Percentiles rank a stretch among this genome's conserved stretches.
These are phyloP conservation scores for Leccinum variicolor DNA, from an alignment of 768 basidiomycete species.

Conservation along the genomic window DNA sequence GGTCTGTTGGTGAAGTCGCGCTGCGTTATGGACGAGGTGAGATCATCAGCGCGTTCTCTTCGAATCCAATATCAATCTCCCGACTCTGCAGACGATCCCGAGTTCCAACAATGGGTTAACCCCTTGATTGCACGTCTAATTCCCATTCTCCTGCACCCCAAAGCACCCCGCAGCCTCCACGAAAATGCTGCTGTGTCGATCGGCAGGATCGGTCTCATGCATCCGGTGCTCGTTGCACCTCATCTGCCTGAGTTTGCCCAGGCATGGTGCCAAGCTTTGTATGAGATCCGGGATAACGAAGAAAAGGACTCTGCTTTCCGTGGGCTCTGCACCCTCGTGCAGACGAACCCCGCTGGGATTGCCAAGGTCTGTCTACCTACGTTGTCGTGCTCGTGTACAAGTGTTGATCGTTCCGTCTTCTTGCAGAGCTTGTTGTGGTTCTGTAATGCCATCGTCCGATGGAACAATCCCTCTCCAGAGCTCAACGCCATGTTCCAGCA, in stretches of 20 bases:
- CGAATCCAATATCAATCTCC: slow-evolving; percentile 2
- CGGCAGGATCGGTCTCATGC: slow-evolving; percentile 92
- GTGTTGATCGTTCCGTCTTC: slow-evolving; percentile 1
- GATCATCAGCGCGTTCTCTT: background rate
- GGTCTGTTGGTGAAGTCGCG: slow-evolving; percentile 99
- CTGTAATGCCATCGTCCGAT: slow-evolving; percentile 95
- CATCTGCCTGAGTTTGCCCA: slow-evolving; percentile 88
- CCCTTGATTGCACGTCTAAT: slow-evolving; percentile 85
- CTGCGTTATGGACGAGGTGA: slow-evolving; percentile 82
- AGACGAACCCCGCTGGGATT: slow-evolving; percentile 91
- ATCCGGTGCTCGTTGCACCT: slow-evolving; percentile 84
- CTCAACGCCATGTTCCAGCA: slow-evolving; percentile 93
- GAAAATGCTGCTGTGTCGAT: slow-evolving; percentile 99
- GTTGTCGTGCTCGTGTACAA: background rate
- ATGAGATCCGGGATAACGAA: slow-evolving; percentile 98
- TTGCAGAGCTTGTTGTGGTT: slow-evolving; percentile 90
- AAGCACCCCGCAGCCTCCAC: slow-evolving; percentile 89
- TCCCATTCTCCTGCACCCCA: slow-evolving; percentile 88
- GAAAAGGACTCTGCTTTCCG: slow-evolving; percentile 99
- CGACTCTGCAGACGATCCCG: slow-evolving; percentile 57
- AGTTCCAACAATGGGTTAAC: slow-evolving; percentile 91
- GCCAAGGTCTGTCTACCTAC: slow-evolving; percentile 65
- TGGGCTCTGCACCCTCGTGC: slow-evolving; percentile 93
- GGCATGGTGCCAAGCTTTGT: slow-evolving; percentile 95
- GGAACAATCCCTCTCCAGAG: slow-evolving; percentile 89